Conservation (phyloP, 768 basidiomycete genomes). For the Tylopilus rubrobrunneus region DNA sequence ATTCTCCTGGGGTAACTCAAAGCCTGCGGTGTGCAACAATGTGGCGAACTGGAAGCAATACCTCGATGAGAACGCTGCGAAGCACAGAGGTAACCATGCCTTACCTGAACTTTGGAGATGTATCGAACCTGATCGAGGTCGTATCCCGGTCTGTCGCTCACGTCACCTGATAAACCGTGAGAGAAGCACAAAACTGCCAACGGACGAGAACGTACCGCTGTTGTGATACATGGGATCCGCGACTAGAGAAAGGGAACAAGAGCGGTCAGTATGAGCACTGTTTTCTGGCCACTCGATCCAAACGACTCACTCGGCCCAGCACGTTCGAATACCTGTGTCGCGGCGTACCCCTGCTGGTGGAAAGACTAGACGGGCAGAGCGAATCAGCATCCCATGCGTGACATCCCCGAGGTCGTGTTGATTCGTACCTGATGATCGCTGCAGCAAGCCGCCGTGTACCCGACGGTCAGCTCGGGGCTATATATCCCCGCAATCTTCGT, state of each 20-base stretch:
- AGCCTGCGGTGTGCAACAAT: constrained; percentile 66
- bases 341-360: constrained; percentile 77
- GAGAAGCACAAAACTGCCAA: background rate
- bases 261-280: background rate
- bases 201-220: constrained; percentile 45
- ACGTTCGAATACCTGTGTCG: constrained; percentile 86
- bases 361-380: constrained; percentile 50
- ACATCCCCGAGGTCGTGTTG: background rate
- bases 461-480: constrained; percentile 73
- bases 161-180: constrained; percentile 48
- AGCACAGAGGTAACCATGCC: constrained; percentile 11
- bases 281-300: background rate
- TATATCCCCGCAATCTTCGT: constrained; percentile 75
- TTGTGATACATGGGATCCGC: constrained; percentile 90
- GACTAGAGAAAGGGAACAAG: constrained; percentile 40
- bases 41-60: constrained; percentile 52
- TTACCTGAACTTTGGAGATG: constrained; percentile 85
- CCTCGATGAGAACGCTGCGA: background rate
- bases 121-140: constrained; percentile 78
- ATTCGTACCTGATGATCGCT: constrained; percentile 77
- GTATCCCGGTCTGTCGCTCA: constrained; percentile 75
- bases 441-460: constrained; percentile 76
- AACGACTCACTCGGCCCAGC: constrained; percentile 58
- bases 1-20: constrained; percentile 32
- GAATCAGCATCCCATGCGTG: background rate